These are phyloP conservation scores for Apiosordaria backusii DNA, from an alignment of 495 filamentous ascomycete species.

Conservation along the genomic window DNA sequence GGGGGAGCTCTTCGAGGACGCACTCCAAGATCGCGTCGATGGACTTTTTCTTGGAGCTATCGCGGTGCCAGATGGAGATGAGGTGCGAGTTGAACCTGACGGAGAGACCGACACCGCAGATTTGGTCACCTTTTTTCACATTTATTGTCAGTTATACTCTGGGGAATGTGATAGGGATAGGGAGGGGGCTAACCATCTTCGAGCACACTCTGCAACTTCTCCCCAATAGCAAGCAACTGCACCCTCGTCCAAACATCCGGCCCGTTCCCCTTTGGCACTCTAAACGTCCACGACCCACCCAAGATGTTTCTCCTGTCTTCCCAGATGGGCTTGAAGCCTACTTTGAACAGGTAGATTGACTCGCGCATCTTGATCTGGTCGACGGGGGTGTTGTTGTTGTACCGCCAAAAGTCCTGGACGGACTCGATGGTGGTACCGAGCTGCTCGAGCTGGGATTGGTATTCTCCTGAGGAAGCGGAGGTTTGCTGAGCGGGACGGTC, in stretches of 20 bases:
- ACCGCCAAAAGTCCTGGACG: conserved; percentile 80
- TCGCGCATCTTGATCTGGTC: conserved; percentile 73
- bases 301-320: conserved; percentile 79
- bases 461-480: conserved; percentile 31
- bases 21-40: conserved; percentile 65
- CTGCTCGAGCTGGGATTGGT: conserved; percentile 63
- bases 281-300: conserved; percentile 84
- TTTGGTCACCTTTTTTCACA: conserved; percentile 63
- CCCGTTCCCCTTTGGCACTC: conserved; percentile 69
- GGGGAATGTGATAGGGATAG: conserved; percentile 3
- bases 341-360: conserved; percentile 83
- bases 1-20: conserved; percentile 66
- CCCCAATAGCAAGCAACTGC: conserved; percentile 77
- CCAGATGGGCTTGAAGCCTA: conserved; percentile 82
- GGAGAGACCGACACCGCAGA: conserved; percentile 68
- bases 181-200: conserved; percentile 56
- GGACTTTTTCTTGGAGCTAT: conserved; percentile 66
- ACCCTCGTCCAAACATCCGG: conserved; percentile 77
- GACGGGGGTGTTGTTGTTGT: conserved; percentile 84
- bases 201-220: conserved; percentile 72
- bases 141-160: background rate
- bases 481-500: conserved; percentile 37
- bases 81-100: conserved; percentile 74
- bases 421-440: conserved; percentile 66
- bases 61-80: conserved; percentile 86